phyloP scores from a whole-genome alignment of 108 stramenopile genomes.

The Cyclotella cryptica region DNA sequence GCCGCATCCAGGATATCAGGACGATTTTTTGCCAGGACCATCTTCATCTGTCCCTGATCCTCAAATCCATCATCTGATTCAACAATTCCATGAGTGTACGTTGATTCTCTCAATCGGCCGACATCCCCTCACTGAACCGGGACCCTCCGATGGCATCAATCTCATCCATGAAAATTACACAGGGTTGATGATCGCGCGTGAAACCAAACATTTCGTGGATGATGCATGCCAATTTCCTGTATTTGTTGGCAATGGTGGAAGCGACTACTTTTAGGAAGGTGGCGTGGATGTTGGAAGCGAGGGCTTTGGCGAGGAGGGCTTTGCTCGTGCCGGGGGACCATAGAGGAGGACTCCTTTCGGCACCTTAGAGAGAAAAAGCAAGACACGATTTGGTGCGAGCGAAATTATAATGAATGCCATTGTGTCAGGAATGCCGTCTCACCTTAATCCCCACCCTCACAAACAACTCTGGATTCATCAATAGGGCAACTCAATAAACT shows the following conservation, averaged over 20 bases:
- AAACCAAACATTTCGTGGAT: constrained; percentile 99
- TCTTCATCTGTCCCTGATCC: constrained; percentile 95
- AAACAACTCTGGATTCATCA: constrained; percentile 98
- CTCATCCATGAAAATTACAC: constrained; percentile 98
- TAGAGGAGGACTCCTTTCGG: constrained; percentile 92
- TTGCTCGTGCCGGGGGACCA: constrained; percentile 97
- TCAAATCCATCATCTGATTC: constrained; percentile 99
- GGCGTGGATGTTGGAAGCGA: constrained; percentile 97
- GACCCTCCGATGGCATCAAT: constrained; percentile 65
- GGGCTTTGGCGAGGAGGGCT: constrained; percentile 93
- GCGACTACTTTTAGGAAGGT: constrained; percentile 99
- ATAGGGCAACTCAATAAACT: constrained; percentile 97
- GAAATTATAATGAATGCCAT: background rate
- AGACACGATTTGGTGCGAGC: background rate
- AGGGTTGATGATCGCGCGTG: constrained; percentile 95
- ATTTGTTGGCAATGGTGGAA: constrained; percentile 98
- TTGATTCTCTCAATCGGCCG: constrained; percentile 98
- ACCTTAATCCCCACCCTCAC: constrained; percentile 63
- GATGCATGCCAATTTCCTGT: constrained; percentile 98
- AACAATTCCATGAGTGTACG: constrained; percentile 99
- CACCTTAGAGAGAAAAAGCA: constrained; percentile 44
- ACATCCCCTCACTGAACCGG: constrained; percentile 96
- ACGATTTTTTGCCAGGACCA: constrained; percentile 99
- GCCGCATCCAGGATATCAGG: constrained; percentile 99
- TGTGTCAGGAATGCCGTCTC: constrained; percentile 13